A percentile compares a stretch with the other conserved stretches of the same genome.
Conservation (phyloP, 306 rosid species). For the Acmispon strigosus region DNA sequence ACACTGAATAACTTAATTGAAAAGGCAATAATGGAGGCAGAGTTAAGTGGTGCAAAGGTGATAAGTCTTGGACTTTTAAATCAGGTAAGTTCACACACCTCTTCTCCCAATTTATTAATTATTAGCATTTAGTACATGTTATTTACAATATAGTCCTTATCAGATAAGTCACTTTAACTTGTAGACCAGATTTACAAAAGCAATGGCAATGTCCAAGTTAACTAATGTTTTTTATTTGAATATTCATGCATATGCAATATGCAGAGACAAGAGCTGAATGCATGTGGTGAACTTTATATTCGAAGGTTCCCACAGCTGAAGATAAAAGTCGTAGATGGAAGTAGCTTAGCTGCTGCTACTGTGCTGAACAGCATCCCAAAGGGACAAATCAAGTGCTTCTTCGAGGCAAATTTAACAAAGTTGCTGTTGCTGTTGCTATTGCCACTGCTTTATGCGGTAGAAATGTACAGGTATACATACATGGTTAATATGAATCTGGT, state of each 20-base stretch:
- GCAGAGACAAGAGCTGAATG: conserved; percentile 46
- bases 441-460: conserved; percentile 16
- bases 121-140: not conserved
- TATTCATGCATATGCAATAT: not conserved
- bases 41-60: conserved; percentile 15
- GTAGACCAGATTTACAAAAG: no score
- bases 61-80: conserved; percentile 37
- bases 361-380: conserved; percentile 43
- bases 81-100: conserved; percentile 20
- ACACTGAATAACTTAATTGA: conserved; percentile 23
- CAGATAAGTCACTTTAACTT: not conserved
- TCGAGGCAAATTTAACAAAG: conserved; percentile 41
- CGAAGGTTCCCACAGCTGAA: conserved; percentile 41
- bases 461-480: conserved; percentile 32
- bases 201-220: no score
- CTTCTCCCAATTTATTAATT: not conserved
- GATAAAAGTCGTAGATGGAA: conserved; percentile 69
- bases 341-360: conserved; percentile 49
- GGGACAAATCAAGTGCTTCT: conserved; percentile 49
- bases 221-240: not conserved
- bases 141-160: no score
- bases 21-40: conserved; percentile 38
- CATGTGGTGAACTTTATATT: conserved; percentile 38
- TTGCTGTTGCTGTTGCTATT: conserved; percentile 2
- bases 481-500: not conserved